Conservation (phyloP, 2,329 filamentous ascomycete genomes). For the Penicillium freii region DNA sequence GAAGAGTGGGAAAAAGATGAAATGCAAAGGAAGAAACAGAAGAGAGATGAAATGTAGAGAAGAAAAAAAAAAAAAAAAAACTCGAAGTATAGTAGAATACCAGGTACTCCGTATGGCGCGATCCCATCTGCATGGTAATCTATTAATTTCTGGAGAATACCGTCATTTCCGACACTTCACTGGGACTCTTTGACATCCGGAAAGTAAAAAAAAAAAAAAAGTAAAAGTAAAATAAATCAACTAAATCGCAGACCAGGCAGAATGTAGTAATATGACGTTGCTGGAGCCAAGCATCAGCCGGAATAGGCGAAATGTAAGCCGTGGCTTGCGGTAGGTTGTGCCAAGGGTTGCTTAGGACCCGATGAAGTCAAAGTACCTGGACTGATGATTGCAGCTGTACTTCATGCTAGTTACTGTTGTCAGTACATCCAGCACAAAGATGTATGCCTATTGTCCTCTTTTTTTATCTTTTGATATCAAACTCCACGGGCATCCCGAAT, state of each 20-base stretch:
- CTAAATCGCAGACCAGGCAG: constrained; percentile 6
- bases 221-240: background rate
- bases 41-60: constrained; percentile 1
- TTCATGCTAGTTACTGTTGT: background rate
- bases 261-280: constrained; percentile 19
- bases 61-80: background rate
- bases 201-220: background rate
- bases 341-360: constrained; percentile 4
- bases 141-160: constrained; percentile 7
- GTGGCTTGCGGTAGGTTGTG: background rate
- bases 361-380: background rate
- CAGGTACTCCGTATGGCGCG: background rate
- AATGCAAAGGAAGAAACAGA: constrained; percentile 7
- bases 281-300: background rate
- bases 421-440: background rate
- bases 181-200: background rate
- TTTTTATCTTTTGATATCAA: background rate
- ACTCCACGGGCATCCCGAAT: background rate
- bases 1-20: constrained; percentile 2
- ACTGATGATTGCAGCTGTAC: too few species aligned
- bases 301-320: constrained; percentile 6
- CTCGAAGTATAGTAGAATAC: background rate
- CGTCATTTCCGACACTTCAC: constrained; percentile 3
- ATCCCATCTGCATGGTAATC: constrained; percentile 2
- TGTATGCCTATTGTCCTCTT: background rate